Conservation (phyloP, 2,329 filamentous ascomycete genomes). For the Emydomyces testavorans region DNA sequence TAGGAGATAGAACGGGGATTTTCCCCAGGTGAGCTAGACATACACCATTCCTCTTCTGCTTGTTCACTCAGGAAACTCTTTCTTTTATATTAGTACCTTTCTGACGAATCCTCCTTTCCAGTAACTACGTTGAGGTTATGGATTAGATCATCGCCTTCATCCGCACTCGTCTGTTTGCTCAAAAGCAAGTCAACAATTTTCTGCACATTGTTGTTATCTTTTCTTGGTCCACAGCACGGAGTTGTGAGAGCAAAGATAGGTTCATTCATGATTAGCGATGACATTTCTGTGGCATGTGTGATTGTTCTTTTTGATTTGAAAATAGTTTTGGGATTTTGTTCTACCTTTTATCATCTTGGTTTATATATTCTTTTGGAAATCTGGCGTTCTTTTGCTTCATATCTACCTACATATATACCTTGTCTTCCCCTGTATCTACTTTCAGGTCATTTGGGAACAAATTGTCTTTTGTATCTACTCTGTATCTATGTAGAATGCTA, state of each 20-base stretch:
- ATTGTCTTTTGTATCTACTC: too few relatives aligned
- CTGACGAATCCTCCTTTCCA: constrained; percentile 16
- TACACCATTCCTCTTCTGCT: background rate
- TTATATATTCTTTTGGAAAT: background rate
- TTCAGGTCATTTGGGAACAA: too few relatives aligned
- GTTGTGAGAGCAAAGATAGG: constrained; percentile 1
- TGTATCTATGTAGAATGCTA: too few relatives aligned
- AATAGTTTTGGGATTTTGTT: background rate
- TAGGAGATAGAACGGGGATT: constrained; percentile 75
- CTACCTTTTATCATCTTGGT: background rate
- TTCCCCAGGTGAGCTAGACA: constrained; percentile 61
- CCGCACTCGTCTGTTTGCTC: background rate
- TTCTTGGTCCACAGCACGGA: constrained; percentile 1
- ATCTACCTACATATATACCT: too few relatives aligned
- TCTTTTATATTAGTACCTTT: constrained; percentile 6
- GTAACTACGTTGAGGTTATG: constrained; percentile 25
- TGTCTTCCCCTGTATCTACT: background rate
- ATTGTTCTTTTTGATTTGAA: background rate
- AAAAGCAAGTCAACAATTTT: background rate
- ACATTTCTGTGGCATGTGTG: background rate
- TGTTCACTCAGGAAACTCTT: background rate
- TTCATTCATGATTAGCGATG: constrained; percentile 1
- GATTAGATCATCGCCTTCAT: background rate
- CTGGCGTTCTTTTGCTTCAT: background rate
- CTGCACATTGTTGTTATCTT: background rate